phyloP scores from a whole-genome alignment of 148 eudicot species.

The Cornus controversa region DNA sequence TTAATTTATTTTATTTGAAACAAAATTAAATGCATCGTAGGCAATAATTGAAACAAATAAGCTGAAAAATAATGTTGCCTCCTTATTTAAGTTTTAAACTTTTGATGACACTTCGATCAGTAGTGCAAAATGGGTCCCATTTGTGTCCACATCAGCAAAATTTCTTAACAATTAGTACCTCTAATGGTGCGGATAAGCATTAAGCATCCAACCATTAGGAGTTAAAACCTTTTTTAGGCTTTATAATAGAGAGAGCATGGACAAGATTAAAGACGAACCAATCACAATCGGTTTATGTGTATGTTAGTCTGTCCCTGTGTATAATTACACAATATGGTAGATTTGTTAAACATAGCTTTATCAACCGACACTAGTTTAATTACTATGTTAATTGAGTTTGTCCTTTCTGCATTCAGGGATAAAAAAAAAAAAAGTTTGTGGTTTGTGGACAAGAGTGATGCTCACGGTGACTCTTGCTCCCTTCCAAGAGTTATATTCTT shows the following conservation, averaged over 20 bases:
- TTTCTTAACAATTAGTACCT: not conserved
- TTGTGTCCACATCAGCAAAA: not conserved
- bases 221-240: not conserved
- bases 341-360: conserved; percentile 30
- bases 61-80: not conserved
- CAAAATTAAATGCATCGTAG: not conserved
- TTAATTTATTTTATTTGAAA: not conserved
- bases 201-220: conserved; percentile 15
- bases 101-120: too few species aligned
- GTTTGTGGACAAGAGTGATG: conserved; percentile 4
- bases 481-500: conserved; percentile 16
- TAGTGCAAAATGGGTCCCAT: not conserved
- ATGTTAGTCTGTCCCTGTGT: conserved; percentile 27
- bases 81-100: not conserved
- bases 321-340: conserved; percentile 27
- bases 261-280: conserved; percentile 45
- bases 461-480: conserved; percentile 10
- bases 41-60: conserved; percentile 6
- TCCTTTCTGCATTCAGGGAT: not conserved
- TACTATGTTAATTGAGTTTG: conserved; percentile 10
- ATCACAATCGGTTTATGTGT: conserved; percentile 42
- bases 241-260: conserved; percentile 18
- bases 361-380: conserved; percentile 13
- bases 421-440: not conserved
- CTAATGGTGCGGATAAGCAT: conserved; percentile 24